Evolutionary conservation across 176 grass and related monocot genomes (phyloP).

Genomic region (Poa annua): DNA sequence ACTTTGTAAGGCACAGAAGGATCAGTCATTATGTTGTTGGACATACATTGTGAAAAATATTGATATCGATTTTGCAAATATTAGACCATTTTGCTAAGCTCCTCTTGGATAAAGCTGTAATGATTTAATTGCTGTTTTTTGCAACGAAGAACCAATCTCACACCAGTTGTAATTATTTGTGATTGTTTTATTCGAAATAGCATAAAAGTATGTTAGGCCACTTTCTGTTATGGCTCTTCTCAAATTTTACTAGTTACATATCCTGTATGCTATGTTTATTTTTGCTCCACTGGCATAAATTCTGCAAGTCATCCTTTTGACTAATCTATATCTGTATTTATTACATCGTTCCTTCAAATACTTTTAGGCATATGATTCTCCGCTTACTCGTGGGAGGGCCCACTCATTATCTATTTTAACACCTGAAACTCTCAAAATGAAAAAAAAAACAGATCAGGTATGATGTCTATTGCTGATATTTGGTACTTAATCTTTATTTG

Average conservation of each 20-base stretch:
- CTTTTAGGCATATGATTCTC: slow-evolving; percentile 15
- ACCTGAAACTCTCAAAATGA: slow-evolving; percentile 47
- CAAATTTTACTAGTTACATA: neutral
- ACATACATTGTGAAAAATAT: neutral
- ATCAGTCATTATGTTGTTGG: slow-evolving; percentile 15
- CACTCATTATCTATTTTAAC: slow-evolving; percentile 12
- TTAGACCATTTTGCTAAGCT: neutral
- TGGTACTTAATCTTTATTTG: slow-evolving; percentile 30
- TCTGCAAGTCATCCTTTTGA: slow-evolving; percentile 7
- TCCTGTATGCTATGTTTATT: neutral
- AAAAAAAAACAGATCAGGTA: slow-evolving; percentile 51
- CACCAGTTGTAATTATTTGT: slow-evolving; percentile 8
- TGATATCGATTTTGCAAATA: neutral
- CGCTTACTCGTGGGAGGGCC: neutral
- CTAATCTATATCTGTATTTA: slow-evolving; percentile 16
- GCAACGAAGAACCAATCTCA: neutral
- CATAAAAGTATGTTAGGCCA: neutral
- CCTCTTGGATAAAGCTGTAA: neutral
- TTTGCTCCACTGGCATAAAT: neutral
- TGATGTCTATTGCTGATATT: neutral
- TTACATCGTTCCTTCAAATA: too few species aligned
- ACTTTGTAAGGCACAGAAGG: neutral
- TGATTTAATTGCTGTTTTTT: slow-evolving; percentile 13
- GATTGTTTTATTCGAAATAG: neutral
- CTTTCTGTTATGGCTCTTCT: neutral